A percentile compares a stretch with the other conserved stretches of the same genome.
These are phyloP conservation scores for Luvunga scandens DNA, from an alignment of 345 rosid genomes.

Conservation along the genomic window DNA sequence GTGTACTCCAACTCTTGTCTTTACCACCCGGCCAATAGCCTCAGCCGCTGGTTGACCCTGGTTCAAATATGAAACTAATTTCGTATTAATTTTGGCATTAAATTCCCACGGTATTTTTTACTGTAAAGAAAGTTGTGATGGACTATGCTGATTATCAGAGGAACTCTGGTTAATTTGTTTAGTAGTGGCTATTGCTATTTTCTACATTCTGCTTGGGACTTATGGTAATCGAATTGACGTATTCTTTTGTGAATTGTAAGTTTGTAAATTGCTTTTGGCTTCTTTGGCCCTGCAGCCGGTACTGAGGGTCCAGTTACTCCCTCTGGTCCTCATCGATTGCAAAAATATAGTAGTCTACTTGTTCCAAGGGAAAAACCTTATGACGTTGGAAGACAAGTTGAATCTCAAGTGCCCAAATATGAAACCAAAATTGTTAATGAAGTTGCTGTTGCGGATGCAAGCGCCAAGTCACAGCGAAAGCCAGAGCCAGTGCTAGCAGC, in stretches of 20 bases:
- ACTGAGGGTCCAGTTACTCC: neutral
- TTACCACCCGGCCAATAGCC: too few species aligned
- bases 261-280: neutral
- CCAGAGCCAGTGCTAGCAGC: neutral
- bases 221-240: neutral
- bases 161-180: neutral
- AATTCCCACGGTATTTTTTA: neutral
- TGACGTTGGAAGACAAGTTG: conserved; percentile 1
- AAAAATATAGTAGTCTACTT: neutral
- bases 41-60: neutral
- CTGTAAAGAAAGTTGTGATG: neutral
- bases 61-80: neutral
- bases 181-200: neutral
- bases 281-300: neutral
- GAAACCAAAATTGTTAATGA: neutral
- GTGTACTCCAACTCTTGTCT: too few species aligned
- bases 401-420: neutral
- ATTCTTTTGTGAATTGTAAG: neutral
- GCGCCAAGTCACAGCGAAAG: neutral
- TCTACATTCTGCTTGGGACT: neutral
- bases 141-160: neutral
- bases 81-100: neutral
- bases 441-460: neutral
- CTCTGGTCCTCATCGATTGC: neutral
- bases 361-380: neutral